Conservation (phyloP, 2,329 filamentous ascomycete genomes). For the Hymenoscyphus fructigenus region DNA sequence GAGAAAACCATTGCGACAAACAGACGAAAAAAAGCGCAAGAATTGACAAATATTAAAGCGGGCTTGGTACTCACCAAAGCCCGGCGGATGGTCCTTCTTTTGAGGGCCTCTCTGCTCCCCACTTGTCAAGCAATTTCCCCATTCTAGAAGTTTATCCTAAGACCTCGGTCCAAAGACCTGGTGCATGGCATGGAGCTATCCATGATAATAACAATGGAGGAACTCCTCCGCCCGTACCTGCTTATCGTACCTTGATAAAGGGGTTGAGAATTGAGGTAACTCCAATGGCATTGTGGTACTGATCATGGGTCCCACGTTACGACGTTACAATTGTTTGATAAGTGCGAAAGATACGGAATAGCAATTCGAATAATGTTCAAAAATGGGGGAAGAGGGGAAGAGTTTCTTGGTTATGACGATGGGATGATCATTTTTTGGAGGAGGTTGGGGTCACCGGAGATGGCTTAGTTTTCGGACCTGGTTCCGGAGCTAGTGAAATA, state of each 20-base stretch:
- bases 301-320: slow-evolving; percentile 2
- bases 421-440: neutral
- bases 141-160: neutral
- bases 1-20: neutral
- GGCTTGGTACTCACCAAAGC: neutral
- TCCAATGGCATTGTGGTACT: neutral
- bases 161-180: neutral
- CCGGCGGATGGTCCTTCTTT: neutral
- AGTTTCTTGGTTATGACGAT: no score
- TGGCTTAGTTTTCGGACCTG: neutral
- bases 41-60: neutral
- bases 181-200: no score
- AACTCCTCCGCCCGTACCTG: neutral
- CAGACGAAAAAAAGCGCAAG: slow-evolving; percentile 1
- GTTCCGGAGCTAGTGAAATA: neutral
- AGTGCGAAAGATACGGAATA: neutral
- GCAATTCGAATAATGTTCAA: neutral
- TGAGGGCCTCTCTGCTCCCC: neutral
- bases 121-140: slow-evolving; percentile 1
- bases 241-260: neutral
- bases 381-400: neutral
- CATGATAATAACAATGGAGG: neutral
- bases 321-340: neutral
- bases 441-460: neutral
- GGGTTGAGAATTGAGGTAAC: neutral